Conservation (phyloP, 2,329 filamentous ascomycete genomes). For the Arthrobotrys iridis region DNA sequence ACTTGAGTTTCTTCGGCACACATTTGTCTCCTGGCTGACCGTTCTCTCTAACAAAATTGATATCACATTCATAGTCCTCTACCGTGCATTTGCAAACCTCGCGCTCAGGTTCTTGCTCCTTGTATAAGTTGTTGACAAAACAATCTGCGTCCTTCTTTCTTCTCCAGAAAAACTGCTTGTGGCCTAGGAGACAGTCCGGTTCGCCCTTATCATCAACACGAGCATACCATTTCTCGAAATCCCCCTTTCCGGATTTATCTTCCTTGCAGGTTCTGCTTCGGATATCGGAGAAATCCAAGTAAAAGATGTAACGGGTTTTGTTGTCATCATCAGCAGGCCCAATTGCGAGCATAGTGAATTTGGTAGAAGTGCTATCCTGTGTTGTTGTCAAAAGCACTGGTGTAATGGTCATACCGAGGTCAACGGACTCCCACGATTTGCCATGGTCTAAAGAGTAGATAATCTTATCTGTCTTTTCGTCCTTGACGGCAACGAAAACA, state of each 20-base stretch:
- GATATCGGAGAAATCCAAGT: slow-evolving; percentile 83
- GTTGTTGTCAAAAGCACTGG: slow-evolving; percentile 84
- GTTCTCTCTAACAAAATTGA: slow-evolving; percentile 78
- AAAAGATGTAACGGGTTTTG: slow-evolving; percentile 71
- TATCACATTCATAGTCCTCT: slow-evolving; percentile 94
- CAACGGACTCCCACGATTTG: slow-evolving; percentile 78
- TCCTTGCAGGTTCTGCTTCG: slow-evolving; percentile 80
- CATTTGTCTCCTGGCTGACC: slow-evolving; percentile 74
- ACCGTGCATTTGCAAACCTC: slow-evolving; percentile 83
- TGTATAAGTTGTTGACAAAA: slow-evolving; percentile 86
- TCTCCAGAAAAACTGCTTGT: slow-evolving; percentile 85
- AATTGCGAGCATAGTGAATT: slow-evolving; percentile 80
- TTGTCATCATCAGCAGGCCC: slow-evolving; percentile 66
- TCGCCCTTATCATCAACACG: slow-evolving; percentile 81
- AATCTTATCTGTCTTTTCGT: slow-evolving; percentile 72
- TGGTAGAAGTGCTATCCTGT: slow-evolving; percentile 89
- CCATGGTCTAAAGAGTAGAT: slow-evolving; percentile 91
- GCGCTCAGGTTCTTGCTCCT: slow-evolving; percentile 75
- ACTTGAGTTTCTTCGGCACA: slow-evolving; percentile 64
- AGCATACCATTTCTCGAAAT: slow-evolving; percentile 86
- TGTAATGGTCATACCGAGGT: slow-evolving; percentile 74
- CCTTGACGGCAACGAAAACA: slow-evolving; percentile 81
- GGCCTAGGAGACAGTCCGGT: slow-evolving; percentile 92
- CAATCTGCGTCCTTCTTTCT: slow-evolving; percentile 89
- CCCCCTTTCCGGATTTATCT: slow-evolving; percentile 64